Base-by-base conservation (phyloP, 2,329 filamentous ascomycete genomes). In the Hypoxylon sp. region DNA sequence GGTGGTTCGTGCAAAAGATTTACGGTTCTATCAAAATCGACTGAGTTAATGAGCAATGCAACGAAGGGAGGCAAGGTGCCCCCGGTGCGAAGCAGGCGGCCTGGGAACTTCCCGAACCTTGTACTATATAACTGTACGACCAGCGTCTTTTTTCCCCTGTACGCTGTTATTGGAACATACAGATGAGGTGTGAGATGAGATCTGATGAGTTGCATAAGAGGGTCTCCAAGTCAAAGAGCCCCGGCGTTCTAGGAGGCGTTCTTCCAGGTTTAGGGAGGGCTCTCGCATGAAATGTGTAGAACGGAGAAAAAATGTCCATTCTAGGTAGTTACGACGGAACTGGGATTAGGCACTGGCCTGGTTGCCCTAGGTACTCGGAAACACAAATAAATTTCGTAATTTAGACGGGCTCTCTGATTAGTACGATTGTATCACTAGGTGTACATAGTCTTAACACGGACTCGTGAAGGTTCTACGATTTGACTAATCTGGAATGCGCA, bases 1-100 rank as follows among this genome's bases (percentile, higher is more conserved):
- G 94, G 93, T 87, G 91, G 78, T 99, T 99, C 78, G 91, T 97
- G 58, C 89, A 93, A 73, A 95, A 92, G 79, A 99, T 99, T 68
- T 99, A 99, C 80, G 85, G 89, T 23, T 98, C 94, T n/a, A 97
- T 99, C 83, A 99, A 99, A 85, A 94, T 99, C 71, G 96, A 99
- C 79, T 99, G 83, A 67, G 13, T 53, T 53, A 43, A 28, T 34
- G 46, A 46, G 36, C 7, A 23, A 23, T 36, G 4, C 6, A 17
- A 41, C 3, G n/a, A 21, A 43, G 9, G 38, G 43, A 51, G 19
- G 43, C 38, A 43, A 25, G 23, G 19, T 21, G 21, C 43, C 43
- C 19, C 9, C 10, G 23, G 23, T 28, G 21, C 32, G 55, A 58
- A 21, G 30, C 13, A 19, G 23, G 43, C 13, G 13, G 43, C 14